Evolutionary conservation across 2,329 filamentous ascomycete species (phyloP).

Genomic region (Botrytis medusae): DNA sequence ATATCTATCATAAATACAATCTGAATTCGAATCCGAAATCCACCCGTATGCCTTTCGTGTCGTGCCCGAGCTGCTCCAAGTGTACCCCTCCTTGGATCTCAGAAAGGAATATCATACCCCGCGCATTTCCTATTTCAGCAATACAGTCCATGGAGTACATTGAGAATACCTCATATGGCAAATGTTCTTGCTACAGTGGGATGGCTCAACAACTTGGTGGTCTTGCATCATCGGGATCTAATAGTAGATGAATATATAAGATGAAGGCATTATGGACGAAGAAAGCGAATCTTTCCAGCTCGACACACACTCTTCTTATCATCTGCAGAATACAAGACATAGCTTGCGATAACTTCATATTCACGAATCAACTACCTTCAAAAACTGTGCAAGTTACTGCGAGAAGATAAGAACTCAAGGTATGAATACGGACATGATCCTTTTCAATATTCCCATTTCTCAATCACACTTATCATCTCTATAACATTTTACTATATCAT

Average conservation of each 20-base stretch:
- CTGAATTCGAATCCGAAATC: background rate
- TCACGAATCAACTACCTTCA: background rate
- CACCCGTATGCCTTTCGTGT: background rate
- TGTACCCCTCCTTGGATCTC: background rate
- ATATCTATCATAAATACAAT: background rate
- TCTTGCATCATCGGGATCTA: constrained; percentile 17
- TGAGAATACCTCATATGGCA: constrained; percentile 15
- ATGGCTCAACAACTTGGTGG: constrained; percentile 19
- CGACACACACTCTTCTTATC: constrained; percentile 23
- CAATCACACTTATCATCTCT: background rate
- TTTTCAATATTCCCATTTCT: background rate
- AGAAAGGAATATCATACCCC: background rate
- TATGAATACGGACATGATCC: constrained; percentile 16
- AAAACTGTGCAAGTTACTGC: background rate
- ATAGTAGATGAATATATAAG: constrained; percentile 21
- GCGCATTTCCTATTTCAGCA: constrained; percentile 21
- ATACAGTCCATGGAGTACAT: constrained; percentile 20
- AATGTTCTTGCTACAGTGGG: constrained; percentile 28
- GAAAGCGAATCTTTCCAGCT: constrained; percentile 28
- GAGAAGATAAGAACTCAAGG: constrained; percentile 27
- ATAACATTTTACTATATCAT: constrained; percentile 1
- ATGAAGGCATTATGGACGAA: constrained; percentile 20
- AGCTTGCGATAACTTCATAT: constrained; percentile 19
- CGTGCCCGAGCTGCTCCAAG: background rate
- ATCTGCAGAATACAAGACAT: constrained; percentile 21